A percentile compares a stretch with the other conserved stretches of the same genome.
Conservation (phyloP, 768 basidiomycete genomes). For the Amanita rubescens region DNA sequence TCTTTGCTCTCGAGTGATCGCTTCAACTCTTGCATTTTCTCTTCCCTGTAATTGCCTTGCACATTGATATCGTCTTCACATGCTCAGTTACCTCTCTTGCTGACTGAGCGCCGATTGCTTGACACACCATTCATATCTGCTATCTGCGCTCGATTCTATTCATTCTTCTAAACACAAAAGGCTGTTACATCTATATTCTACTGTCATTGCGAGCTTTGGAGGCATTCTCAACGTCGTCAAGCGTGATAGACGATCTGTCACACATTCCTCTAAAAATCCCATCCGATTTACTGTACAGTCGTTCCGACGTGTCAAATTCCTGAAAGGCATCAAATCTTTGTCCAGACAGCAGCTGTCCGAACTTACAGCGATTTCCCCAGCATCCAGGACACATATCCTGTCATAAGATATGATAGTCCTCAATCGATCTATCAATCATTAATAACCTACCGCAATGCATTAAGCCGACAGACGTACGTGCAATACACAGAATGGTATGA, state of each 20-base stretch:
- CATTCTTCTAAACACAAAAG: no score
- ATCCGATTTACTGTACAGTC: constrained; percentile 47
- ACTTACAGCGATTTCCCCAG: constrained; percentile 65
- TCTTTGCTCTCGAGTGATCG: no score
- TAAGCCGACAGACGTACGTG: constrained; percentile 59
- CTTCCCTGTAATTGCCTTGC: no score
- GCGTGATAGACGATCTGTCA: constrained; percentile 66
- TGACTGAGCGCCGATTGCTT: no score
- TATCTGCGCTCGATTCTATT: no score
- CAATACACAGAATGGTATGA: constrained; percentile 82
- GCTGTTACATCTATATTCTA: no score
- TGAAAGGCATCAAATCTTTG: constrained; percentile 14
- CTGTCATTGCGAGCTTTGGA: constrained; percentile 16
- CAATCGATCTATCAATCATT: constrained; percentile 51
- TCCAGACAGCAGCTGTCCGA: background rate
- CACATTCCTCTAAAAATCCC: constrained; percentile 87
- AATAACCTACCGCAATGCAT: no score
- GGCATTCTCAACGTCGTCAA: constrained; percentile 56
- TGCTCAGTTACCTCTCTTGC: no score
- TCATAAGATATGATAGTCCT: constrained; percentile 87
- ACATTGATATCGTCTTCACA: no score
- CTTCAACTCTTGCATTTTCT: no score
- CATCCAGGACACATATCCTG: constrained; percentile 81
- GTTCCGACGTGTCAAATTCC: constrained; percentile 79
- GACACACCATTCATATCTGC: no score